Evolutionary conservation across 352 stramenopile species (phyloP).

Genomic region (Globisporangium cederbergense): DNA sequence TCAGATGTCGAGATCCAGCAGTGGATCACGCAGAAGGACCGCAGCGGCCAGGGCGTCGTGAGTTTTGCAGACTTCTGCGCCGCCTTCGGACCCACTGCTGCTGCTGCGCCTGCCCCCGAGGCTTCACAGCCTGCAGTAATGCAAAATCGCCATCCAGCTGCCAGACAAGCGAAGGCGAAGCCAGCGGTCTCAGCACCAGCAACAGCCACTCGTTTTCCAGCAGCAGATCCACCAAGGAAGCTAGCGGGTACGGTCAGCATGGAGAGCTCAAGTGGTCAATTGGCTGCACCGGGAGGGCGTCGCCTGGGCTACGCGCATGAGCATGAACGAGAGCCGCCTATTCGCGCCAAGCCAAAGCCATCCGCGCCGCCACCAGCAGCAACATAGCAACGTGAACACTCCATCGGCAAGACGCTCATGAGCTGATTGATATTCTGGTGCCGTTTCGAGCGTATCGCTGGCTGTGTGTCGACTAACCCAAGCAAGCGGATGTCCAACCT

Average conservation of each 20-base stretch:
- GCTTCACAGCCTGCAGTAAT: not conserved
- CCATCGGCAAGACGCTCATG: not conserved
- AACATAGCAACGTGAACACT: not conserved
- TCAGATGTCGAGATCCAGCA: slow-evolving; percentile 45
- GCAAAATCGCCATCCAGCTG: not conserved
- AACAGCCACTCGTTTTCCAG: not conserved
- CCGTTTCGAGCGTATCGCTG: no score
- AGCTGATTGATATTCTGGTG: no score
- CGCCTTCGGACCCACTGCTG: slow-evolving; percentile 21
- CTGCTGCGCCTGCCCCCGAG: not conserved
- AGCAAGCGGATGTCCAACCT: no score
- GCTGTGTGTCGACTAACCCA: no score
- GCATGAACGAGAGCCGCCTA: not conserved
- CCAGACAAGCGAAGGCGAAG: not conserved
- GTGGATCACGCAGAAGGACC: slow-evolving; percentile 54
- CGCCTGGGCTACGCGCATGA: slow-evolving; percentile 6
- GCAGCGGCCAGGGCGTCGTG: slow-evolving; percentile 35
- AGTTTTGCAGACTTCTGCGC: slow-evolving; percentile 38
- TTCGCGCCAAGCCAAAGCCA: not conserved
- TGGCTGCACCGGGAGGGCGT: not conserved
- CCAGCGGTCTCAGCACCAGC: not conserved
- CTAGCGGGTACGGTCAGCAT: not conserved
- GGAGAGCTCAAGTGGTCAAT: not conserved
- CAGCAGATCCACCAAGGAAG: not conserved
- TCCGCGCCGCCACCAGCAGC: not conserved